Percentiles rank a stretch among this genome's conserved stretches.
These are phyloP conservation scores for Ramaria sp. DNA, from an alignment of 768 basidiomycete genomes.

Conservation along the genomic window DNA sequence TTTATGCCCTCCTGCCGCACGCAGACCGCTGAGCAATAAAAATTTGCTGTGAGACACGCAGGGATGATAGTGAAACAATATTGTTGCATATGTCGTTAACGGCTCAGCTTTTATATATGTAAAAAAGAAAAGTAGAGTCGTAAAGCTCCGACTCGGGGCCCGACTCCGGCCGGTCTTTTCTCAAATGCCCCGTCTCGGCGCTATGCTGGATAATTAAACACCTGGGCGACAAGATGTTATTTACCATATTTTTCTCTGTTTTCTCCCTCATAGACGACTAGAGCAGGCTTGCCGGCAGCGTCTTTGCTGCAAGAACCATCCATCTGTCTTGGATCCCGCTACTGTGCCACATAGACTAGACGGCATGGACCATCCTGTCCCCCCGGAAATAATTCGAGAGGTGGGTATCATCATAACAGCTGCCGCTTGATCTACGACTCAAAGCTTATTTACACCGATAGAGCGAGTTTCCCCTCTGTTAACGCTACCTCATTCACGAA, in stretches of 20 bases:
- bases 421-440: neutral
- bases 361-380: slow-evolving; percentile 7
- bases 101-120: no score
- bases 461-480: slow-evolving; percentile 4
- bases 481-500: neutral
- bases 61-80: no score
- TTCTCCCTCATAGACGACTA: neutral
- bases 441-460: neutral
- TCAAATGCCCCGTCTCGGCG: neutral
- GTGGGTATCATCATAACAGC: neutral
- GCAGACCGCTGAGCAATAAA: no score
- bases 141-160: neutral
- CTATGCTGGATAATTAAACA: neutral
- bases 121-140: neutral
- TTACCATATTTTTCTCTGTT: neutral
- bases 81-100: no score
- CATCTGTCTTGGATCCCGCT: neutral
- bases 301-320: neutral
- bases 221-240: neutral
- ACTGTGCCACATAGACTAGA: slow-evolving; percentile 1
- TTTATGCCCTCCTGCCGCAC: neutral
- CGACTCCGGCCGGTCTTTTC: neutral
- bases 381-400: slow-evolving; percentile 8
- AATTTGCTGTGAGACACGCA: neutral
- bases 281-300: neutral